These are phyloP conservation scores for Pseudonectria foliicola DNA, from an alignment of 2,329 filamentous ascomycete genomes.

Conservation along the genomic window DNA sequence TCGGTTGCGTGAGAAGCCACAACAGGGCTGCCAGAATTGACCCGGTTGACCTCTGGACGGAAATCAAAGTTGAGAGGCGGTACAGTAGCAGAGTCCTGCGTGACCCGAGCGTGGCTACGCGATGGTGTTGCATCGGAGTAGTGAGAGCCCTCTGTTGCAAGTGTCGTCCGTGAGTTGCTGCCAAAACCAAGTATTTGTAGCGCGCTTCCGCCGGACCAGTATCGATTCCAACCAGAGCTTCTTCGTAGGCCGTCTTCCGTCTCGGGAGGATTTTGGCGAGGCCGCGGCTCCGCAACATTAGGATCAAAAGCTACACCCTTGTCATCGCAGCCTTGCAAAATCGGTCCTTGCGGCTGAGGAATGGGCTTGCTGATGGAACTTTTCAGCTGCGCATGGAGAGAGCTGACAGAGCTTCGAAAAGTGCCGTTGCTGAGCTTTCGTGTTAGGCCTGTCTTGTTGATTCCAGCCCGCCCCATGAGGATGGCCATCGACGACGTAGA, in stretches of 20 bases:
- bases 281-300: slow-evolving; percentile 28
- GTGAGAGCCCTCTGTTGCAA: slow-evolving; percentile 50
- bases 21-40: slow-evolving; percentile 63
- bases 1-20: slow-evolving; percentile 52
- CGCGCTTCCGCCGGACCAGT: slow-evolving; percentile 68
- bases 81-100: slow-evolving; percentile 61
- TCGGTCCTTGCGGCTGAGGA: slow-evolving; percentile 33
- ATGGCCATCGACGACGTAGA: slow-evolving; percentile 60
- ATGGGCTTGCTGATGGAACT: slow-evolving; percentile 56
- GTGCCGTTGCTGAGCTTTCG: slow-evolving; percentile 52
- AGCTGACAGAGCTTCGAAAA: slow-evolving; percentile 40
- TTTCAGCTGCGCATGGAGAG: slow-evolving; percentile 57
- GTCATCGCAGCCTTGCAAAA: slow-evolving; percentile 32
- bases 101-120: slow-evolving; percentile 36
- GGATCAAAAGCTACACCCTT: slow-evolving; percentile 34
- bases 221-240: slow-evolving; percentile 70
- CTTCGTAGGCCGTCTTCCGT: slow-evolving; percentile 42
- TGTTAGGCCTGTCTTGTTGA: slow-evolving; percentile 38
- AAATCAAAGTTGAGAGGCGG: slow-evolving; percentile 62
- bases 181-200: slow-evolving; percentile 59
- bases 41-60: slow-evolving; percentile 55
- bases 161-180: slow-evolving; percentile 40
- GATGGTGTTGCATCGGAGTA: slow-evolving; percentile 37
- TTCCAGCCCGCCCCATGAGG: slow-evolving; percentile 54
- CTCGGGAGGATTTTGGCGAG: slow-evolving; percentile 25